Base-by-base conservation (phyloP, 306 rosid species). In the Quercus glauca region DNA sequence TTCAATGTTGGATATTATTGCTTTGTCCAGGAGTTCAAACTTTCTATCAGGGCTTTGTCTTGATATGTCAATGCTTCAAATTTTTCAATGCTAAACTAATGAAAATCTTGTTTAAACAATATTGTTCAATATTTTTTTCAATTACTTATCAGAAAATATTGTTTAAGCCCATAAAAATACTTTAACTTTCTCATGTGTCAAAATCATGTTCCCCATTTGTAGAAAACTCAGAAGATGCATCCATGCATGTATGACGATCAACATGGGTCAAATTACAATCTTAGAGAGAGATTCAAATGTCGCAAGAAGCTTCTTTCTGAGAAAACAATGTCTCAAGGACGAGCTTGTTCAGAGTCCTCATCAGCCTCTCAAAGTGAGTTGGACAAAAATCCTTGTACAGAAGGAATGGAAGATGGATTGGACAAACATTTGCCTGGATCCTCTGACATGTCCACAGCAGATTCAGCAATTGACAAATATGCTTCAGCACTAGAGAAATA, bases 181-280 rank as follows among this genome's bases (percentile, higher is more conserved):
- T 73, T 13, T 17, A 26, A 58, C 20, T 13, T 17, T 60, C 19
- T 19, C 57, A 4, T 59, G 31, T 60, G 35, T 59, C 15, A 1
- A 59, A 23, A 59, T 23, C 26, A 14, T 21, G 15, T 21, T 25
- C 45, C 64, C 64, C 64, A 58, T 58, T 58, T 59, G 33, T 89
- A 90, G 87, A 82, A 90, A 91, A 85, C 29, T 77, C 89, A 84
- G 83, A 88, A 80, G 88, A 90, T 90, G 95, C 93, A 90, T 76
- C 97, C 97, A 74, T 74, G 77, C 88, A 73, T 90, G 87, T 95
- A 91, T 35, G 92, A 91, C 49, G 94, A 90, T 71, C 83, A 80
- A 2, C 80, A 11, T 72, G 84, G 80, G 74, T 63, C 89, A 14
- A 20, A 67, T 45, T 93, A 95, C 90, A 90, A 89, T 78, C 86